Evolutionary conservation across 495 filamentous ascomycete genomes (phyloP).

Genomic region (Coniosporium apollinis): DNA sequence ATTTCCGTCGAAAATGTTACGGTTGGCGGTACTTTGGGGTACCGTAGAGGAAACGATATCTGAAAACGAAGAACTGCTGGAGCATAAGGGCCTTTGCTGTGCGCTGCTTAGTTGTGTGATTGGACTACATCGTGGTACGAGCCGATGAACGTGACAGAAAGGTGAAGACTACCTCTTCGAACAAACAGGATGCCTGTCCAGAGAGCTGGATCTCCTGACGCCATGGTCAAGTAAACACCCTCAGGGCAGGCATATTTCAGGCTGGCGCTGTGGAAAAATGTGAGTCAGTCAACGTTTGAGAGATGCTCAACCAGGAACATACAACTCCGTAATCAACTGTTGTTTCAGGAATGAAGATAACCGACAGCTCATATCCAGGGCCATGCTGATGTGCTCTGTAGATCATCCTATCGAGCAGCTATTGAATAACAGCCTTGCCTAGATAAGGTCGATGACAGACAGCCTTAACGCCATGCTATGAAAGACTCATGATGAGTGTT

Average conservation of each 20-base stretch:
- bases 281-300: neutral
- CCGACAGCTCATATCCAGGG: neutral
- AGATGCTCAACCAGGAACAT: neutral
- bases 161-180: slow-evolving; percentile 44
- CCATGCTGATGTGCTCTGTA: no score
- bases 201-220: slow-evolving; percentile 58
- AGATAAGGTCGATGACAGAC: no score
- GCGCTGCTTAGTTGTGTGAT: neutral
- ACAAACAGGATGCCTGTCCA: slow-evolving; percentile 90
- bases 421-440: no score
- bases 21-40: slow-evolving; percentile 63
- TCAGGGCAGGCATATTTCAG: slow-evolving; percentile 65
- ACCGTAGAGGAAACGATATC: slow-evolving; percentile 67
- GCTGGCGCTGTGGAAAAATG: slow-evolving; percentile 41
- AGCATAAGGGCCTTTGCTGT: slow-evolving; percentile 60
- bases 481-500: no score
- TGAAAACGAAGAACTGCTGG: slow-evolving; percentile 79
- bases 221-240: slow-evolving; percentile 71
- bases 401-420: no score
- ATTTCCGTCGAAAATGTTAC: slow-evolving; percentile 81
- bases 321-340: slow-evolving; percentile 10
- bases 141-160: neutral
- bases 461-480: no score
- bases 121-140: neutral
- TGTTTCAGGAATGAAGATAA: slow-evolving; percentile 1